phyloP scores from a whole-genome alignment of 306 rosid genomes.

The Castanea mollissima region DNA sequence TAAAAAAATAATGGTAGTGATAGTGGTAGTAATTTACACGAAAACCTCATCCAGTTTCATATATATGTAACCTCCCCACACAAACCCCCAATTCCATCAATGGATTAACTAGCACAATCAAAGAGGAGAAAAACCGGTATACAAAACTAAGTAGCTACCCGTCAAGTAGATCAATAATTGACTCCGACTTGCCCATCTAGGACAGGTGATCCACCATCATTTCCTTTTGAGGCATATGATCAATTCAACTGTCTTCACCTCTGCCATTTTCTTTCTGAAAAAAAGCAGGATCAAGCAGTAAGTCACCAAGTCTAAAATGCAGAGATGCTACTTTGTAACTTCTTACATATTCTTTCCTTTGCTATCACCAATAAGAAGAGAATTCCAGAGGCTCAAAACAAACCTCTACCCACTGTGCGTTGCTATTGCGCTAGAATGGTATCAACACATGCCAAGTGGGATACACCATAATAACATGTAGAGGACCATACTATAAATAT shows the following conservation, averaged over 20 bases:
- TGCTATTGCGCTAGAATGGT: not conserved
- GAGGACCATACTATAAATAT: not conserved
- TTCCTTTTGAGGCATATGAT: conserved; percentile 16
- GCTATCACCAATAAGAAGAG: not conserved
- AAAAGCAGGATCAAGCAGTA: conserved; percentile 31
- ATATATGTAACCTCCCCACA: conserved; percentile 24
- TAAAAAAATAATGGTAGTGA: conserved; percentile 15
- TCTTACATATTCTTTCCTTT: not conserved
- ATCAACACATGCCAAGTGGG: not conserved
- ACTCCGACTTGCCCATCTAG: conserved; percentile 20
- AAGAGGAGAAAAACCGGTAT: conserved; percentile 19
- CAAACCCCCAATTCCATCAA: not conserved
- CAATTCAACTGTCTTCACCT: conserved; percentile 47
- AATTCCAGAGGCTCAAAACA: conserved; percentile 1
- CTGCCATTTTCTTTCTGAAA: conserved; percentile 89
- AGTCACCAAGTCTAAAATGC: conserved; percentile 13
- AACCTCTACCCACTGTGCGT: not conserved
- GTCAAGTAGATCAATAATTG: conserved; percentile 33
- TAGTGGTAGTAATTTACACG: conserved; percentile 42
- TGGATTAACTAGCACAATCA: conserved; percentile 22
- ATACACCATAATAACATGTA: not conserved
- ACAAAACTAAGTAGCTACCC: conserved; percentile 34
- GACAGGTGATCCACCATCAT: conserved; percentile 33
- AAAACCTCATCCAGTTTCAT: conserved; percentile 43
- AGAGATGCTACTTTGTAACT: not conserved